Conservation (phyloP, 208 protist genomes). For the Jaenimonas drosophilae region DNA sequence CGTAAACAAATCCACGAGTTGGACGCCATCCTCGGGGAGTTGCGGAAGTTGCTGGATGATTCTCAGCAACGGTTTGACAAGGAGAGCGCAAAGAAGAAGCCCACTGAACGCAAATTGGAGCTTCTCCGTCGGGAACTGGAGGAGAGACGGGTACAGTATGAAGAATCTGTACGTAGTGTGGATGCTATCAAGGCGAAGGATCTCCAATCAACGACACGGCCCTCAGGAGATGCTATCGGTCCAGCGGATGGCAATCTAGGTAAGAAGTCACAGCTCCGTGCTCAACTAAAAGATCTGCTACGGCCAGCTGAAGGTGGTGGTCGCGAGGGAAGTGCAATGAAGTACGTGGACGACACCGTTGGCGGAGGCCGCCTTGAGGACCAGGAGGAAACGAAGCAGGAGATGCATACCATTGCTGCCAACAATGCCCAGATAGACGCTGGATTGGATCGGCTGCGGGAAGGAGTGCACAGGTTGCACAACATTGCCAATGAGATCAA, state of each 20-base stretch:
- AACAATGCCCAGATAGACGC: conserved; percentile 64
- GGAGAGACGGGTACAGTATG: conserved; percentile 22
- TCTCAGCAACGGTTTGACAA: conserved; percentile 24
- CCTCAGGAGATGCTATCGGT: conserved; percentile 25
- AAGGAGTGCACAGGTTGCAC: conserved; percentile 36
- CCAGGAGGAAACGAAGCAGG: conserved; percentile 34
- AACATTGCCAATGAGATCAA: conserved; percentile 47
- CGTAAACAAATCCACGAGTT: conserved; percentile 48
- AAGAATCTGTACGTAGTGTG: conserved; percentile 32
- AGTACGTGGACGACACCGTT: conserved; percentile 31
- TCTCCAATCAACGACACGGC: conserved; percentile 23
- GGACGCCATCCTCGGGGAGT: conserved; percentile 35
- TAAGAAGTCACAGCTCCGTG: conserved; percentile 37
- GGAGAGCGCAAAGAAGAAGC: conserved; percentile 41
- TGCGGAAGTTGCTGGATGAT: conserved; percentile 31
- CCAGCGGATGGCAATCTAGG: too few relatives aligned
- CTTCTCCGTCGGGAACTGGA: conserved; percentile 32
- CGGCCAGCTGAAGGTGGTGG: conserved; percentile 11
- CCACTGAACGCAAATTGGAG: conserved; percentile 23
- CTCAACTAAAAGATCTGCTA: conserved; percentile 35
- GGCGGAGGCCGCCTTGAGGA: conserved; percentile 61
- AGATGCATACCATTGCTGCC: conserved; percentile 46
- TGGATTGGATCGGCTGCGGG: conserved; percentile 42
- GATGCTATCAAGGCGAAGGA: conserved; percentile 46
- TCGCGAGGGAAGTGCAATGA: conserved; percentile 13